Evolutionary conservation across 257 asterid genomes (phyloP).

Genomic region (Solanum tarijense): DNA sequence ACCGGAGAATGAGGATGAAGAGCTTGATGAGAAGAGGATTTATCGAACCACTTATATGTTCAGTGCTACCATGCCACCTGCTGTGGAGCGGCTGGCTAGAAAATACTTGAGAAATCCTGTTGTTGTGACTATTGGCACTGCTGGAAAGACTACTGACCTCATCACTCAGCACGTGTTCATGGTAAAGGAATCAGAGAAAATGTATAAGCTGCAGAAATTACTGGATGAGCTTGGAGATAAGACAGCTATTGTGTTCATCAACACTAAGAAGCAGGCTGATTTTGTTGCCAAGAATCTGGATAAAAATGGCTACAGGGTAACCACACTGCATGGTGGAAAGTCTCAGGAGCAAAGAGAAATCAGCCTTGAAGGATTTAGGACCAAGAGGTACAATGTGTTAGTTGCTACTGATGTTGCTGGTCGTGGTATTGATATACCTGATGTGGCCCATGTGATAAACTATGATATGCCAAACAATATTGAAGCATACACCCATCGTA

Average conservation of each 20-base stretch:
- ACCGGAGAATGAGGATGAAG: constrained; percentile 58
- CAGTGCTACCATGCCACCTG: constrained; percentile 57
- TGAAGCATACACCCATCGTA: constrained; percentile 7
- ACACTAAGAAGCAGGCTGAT: constrained; percentile 45
- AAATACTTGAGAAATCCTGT: constrained; percentile 59
- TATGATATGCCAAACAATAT: constrained; percentile 35
- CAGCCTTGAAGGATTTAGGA: constrained; percentile 53
- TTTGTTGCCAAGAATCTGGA: constrained; percentile 33
- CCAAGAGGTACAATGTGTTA: constrained; percentile 42
- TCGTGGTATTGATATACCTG: constrained; percentile 61
- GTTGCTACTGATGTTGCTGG: constrained; percentile 65
- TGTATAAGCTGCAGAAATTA: constrained; percentile 34
- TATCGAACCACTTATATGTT: constrained; percentile 56
- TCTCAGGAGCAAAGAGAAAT: constrained; percentile 53
- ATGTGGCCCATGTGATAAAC: constrained; percentile 56
- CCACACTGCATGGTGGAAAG: constrained; percentile 65
- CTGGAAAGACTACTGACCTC: constrained; percentile 51
- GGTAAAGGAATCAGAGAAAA: constrained; percentile 45
- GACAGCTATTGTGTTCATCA: constrained; percentile 53
- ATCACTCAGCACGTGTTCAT: constrained; percentile 44
- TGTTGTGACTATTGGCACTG: constrained; percentile 49
- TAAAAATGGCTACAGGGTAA: constrained; percentile 38
- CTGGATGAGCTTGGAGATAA: constrained; percentile 49
- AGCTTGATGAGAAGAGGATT: constrained; percentile 45
- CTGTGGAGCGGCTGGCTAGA: constrained; percentile 54